Conservation (phyloP, 108 stramenopile species). For the Cyclotella baltica region DNA sequence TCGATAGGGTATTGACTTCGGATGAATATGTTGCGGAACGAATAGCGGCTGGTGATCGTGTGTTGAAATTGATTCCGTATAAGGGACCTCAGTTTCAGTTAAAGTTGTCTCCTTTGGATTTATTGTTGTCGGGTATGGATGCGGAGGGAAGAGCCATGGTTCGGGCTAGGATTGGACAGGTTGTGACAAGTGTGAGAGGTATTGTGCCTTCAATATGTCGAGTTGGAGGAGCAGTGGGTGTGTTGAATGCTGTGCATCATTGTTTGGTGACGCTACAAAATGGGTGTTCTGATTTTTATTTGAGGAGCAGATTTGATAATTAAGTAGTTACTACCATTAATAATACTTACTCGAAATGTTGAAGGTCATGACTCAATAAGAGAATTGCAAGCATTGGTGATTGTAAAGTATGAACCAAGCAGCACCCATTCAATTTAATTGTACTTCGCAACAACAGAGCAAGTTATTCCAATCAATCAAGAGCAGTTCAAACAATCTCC, state of each 20-base stretch:
- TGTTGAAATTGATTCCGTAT: constrained; percentile 59
- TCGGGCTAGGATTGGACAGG: constrained; percentile 67
- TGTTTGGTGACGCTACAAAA: constrained; percentile 29
- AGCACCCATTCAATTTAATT: too few species aligned
- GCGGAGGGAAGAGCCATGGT: constrained; percentile 60
- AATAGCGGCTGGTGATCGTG: constrained; percentile 72
- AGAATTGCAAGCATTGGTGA: too few species aligned
- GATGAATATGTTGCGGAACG: constrained; percentile 85
- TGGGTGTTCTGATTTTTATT: not conserved
- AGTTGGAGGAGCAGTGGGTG: constrained; percentile 53
- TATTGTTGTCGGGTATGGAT: constrained; percentile 42
- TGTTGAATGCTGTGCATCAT: constrained; percentile 40
- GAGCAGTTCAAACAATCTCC: too few species aligned
- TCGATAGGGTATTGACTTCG: constrained; percentile 80
- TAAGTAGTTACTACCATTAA: too few species aligned
- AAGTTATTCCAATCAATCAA: too few species aligned
- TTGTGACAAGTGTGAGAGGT: constrained; percentile 56
- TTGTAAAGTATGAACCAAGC: too few species aligned
- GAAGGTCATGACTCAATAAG: too few species aligned
- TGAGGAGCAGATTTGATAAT: not conserved
- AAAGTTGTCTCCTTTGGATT: constrained; percentile 45
- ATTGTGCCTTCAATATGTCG: constrained; percentile 81
- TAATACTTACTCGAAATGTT: too few species aligned
- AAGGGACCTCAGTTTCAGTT: constrained; percentile 54
- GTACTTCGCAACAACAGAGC: too few species aligned